A percentile compares a stretch with the other conserved stretches of the same genome.
These are phyloP conservation scores for Deinandra increscens DNA, from an alignment of 129 eudicot genomes.

Conservation along the genomic window DNA sequence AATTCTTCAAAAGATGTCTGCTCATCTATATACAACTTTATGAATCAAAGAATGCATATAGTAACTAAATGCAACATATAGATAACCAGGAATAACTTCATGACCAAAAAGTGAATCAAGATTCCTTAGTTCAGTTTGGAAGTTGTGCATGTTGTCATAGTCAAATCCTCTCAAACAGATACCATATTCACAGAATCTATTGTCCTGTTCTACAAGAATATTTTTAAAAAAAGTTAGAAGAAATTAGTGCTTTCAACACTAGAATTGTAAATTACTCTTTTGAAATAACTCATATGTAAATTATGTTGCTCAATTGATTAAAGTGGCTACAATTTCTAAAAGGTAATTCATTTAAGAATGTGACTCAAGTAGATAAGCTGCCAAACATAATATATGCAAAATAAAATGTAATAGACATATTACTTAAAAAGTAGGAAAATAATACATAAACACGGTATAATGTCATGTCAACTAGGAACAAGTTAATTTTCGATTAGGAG, in stretches of 20 bases:
- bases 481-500: not conserved
- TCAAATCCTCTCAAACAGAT: not conserved
- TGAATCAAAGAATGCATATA: not conserved
- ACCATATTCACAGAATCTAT: no score
- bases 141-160: not conserved
- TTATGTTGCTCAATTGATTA: conserved; percentile 4
- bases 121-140: not conserved
- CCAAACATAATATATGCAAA: not conserved
- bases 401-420: not conserved
- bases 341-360: not conserved
- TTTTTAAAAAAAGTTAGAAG: not conserved
- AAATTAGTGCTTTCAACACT: conserved; percentile 10
- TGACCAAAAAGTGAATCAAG: not conserved
- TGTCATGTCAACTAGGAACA: conserved; percentile 3
- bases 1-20: not conserved
- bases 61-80: not conserved
- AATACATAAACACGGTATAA: conserved; percentile 9
- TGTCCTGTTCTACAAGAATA: not conserved
- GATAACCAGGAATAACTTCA: not conserved
- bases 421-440: not conserved
- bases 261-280: not conserved
- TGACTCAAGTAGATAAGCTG: conserved; percentile 13
- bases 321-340: not conserved
- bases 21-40: not conserved
- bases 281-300: not conserved